phyloP scores from a whole-genome alignment of 495 filamentous ascomycete genomes.

The Aspergillus avenaceus region DNA sequence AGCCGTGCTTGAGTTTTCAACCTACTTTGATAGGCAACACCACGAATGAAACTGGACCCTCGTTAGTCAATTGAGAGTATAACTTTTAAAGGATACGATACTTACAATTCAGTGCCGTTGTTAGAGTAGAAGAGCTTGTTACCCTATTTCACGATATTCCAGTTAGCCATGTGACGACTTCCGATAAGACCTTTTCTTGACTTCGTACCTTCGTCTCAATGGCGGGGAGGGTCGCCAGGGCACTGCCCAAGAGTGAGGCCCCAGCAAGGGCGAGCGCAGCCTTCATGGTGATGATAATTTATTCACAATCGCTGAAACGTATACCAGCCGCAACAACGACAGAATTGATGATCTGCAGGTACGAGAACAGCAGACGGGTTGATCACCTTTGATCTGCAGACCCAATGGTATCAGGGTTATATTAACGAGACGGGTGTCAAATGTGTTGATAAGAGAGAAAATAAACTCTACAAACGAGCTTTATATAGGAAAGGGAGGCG shows the following conservation, averaged over 20 bases:
- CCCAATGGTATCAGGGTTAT: constrained; percentile 1
- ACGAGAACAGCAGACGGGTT: not conserved
- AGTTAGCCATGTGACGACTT: not conserved
- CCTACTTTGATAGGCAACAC: constrained; percentile 81
- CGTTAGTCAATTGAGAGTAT: too few relatives aligned
- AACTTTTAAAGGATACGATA: too few relatives aligned
- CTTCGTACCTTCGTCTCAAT: constrained; percentile 59
- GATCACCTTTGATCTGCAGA: constrained; percentile 3
- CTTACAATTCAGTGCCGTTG: constrained; percentile 77
- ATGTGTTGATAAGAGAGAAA: constrained; percentile 3
- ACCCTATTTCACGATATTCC: constrained; percentile 12
- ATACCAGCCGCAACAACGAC: not conserved
- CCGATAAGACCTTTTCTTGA: too few relatives aligned
- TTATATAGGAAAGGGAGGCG: not conserved
- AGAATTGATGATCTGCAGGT: not conserved
- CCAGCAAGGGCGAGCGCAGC: constrained; percentile 42
- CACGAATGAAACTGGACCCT: constrained; percentile 61
- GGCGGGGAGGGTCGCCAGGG: constrained; percentile 56
- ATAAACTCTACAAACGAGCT: not conserved
- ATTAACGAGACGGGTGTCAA: constrained; percentile 6
- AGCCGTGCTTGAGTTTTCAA: constrained; percentile 4
- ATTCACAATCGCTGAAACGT: not conserved
- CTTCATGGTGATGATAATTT: constrained; percentile 34
- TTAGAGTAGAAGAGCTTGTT: constrained; percentile 24
- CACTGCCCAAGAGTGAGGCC: constrained; percentile 48